Percentiles rank a stretch among this genome's conserved stretches.
Evolutionary conservation across 257 asterid species (phyloP).

Genomic region (Hygrophila difformis): DNA sequence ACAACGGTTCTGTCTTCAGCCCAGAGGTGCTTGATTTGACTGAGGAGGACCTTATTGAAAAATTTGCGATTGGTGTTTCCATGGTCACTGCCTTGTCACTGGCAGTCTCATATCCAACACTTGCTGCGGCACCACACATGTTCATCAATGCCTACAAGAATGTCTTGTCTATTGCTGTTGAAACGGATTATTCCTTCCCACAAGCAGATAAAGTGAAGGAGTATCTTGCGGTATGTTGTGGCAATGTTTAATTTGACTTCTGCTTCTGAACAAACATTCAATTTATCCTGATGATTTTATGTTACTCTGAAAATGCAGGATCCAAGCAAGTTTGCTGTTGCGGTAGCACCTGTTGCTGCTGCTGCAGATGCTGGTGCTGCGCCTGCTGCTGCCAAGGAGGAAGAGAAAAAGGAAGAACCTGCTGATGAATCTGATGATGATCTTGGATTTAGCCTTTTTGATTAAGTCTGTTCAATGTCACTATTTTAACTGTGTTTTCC

Average conservation of each 20-base stretch:
- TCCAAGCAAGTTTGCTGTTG: constrained; percentile 55
- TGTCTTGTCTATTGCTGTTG: constrained; percentile 59
- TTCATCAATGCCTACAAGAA: constrained; percentile 79
- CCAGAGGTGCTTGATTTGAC: constrained; percentile 83
- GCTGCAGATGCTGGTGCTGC: constrained; percentile 24
- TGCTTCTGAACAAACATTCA: too few relatives aligned
- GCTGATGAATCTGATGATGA: constrained; percentile 58
- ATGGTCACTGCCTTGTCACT: constrained; percentile 62
- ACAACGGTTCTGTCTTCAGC: constrained; percentile 84
- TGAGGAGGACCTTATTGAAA: constrained; percentile 72
- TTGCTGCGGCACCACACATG: constrained; percentile 94
- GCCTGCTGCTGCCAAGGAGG: constrained; percentile 36
- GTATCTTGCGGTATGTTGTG: constrained; percentile 52
- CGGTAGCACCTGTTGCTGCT: constrained; percentile 32
- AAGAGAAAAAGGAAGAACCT: constrained; percentile 45
- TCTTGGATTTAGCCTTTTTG: constrained; percentile 46
- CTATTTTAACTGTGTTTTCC: too few relatives aligned
- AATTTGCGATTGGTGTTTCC: constrained; percentile 74
- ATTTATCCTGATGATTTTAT: not conserved
- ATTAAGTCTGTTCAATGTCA: too few relatives aligned
- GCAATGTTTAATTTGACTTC: not conserved
- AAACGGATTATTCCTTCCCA: constrained; percentile 77
- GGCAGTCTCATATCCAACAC: constrained; percentile 75
- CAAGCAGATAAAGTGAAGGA: constrained; percentile 86
- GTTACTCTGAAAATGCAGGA: constrained; percentile 19